phyloP scores from a whole-genome alignment of 2,329 filamentous ascomycete species.

The Aspergillus novofumigatus region DNA sequence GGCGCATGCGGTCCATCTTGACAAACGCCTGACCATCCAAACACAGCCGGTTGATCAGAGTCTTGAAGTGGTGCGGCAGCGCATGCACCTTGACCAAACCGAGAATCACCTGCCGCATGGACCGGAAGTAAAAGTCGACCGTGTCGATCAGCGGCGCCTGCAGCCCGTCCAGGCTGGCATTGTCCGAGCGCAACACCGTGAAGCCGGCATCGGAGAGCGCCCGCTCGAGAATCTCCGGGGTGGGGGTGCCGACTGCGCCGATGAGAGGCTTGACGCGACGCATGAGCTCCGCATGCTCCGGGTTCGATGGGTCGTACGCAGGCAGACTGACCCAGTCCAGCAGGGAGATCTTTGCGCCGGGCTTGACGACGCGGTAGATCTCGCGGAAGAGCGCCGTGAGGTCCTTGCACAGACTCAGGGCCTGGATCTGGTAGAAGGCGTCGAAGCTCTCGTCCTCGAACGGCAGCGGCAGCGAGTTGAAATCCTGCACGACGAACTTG shows the following conservation, averaged over 20 bases:
- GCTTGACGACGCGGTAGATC: constrained; percentile 48
- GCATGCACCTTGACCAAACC: constrained; percentile 46
- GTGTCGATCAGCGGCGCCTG: constrained; percentile 53
- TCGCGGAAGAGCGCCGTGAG: constrained; percentile 46
- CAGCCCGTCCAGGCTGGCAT: constrained; percentile 49
- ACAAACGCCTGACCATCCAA: constrained; percentile 53
- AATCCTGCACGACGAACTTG: constrained; percentile 49
- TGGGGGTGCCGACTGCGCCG: constrained; percentile 53
- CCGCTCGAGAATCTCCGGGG: constrained; percentile 44
- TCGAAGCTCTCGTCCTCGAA: constrained; percentile 49
- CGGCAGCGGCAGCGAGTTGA: constrained; percentile 50
- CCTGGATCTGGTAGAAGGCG: constrained; percentile 57
- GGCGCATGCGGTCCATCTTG: constrained; percentile 52
- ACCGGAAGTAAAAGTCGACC: constrained; percentile 53
- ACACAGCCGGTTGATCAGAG: constrained; percentile 51
- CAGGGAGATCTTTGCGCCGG: constrained; percentile 48
- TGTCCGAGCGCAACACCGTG: constrained; percentile 46
- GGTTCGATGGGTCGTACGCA: constrained; percentile 45
- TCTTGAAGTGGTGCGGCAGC: constrained; percentile 51
- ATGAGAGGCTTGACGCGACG: constrained; percentile 53
- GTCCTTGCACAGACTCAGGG: constrained; percentile 51
- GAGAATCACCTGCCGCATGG: constrained; percentile 47
- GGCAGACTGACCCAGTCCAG: constrained; percentile 54
- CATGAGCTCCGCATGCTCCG: constrained; percentile 50
- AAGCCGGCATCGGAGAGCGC: constrained; percentile 49